Base-by-base conservation (phyloP, 192 early-diverging fungal genomes). In the Chytriomyces sp. region DNA sequence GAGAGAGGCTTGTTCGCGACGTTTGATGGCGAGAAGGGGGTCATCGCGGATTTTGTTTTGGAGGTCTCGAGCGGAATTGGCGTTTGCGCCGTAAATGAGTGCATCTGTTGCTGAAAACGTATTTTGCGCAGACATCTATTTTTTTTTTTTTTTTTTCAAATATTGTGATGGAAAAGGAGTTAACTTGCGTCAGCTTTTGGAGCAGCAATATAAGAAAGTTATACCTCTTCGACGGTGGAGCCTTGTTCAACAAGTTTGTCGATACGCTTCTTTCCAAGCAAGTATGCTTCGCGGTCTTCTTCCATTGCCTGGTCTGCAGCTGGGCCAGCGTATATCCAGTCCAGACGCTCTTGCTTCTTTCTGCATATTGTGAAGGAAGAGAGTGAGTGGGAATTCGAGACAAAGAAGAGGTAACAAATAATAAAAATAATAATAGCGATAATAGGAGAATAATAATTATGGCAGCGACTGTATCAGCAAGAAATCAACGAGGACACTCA, bases 261-360 rank as follows among this genome's bases (percentile, higher is more conserved):
- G 1, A 97, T 91, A 57, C 91, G 84, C 68, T 92, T 93, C 50
- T 93, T 95, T 6, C 97, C 97, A 35, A 99, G 80, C n/a, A 99
- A 77, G 80, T 89, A 99, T 1, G 91, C 93, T 78, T 99, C 97
- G 63, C 92, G 84, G 57, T 96, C 94, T 62, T 94, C 91, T 24
- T 78, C 81, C 44, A 82, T 87, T 6, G 76, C 80, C 24, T 82
- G 80, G 5, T 77, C 62, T 0, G 64, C 84, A 53, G 85, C 84
- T 4, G 94, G 93, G 5, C 89, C 93, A 20, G 89, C 88, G 75
- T 99, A 99, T 94, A 99, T 98, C 97, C 97, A 99, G 72, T 98
- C 96, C 3, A 99, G 78, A 46, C 92, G 88, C 53, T 96, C 93
- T n/a, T 28, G 23, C 23, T 84, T 78, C 74, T 90, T 91, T 59